phyloP scores from a whole-genome alignment of 805 yeast species.

The Yarrowia hollandica region DNA sequence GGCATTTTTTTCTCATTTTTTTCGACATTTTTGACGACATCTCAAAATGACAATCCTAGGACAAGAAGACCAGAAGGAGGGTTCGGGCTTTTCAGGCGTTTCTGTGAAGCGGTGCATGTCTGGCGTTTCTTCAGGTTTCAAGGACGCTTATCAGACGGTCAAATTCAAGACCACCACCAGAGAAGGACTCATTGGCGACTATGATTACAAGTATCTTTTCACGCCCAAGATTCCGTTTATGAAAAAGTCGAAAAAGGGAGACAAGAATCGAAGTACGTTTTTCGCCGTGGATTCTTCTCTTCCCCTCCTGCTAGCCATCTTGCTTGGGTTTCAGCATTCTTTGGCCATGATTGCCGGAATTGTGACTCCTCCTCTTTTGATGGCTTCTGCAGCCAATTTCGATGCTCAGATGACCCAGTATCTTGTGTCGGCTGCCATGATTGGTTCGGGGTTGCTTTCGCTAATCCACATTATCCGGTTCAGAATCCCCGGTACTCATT shows the following conservation, averaged over 20 bases:
- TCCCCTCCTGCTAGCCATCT: conserved; percentile 74
- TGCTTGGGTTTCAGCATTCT: conserved; percentile 85
- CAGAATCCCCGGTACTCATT: conserved; percentile 69
- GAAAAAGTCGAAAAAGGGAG: conserved; percentile 45
- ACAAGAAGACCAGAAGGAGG: too few relatives aligned
- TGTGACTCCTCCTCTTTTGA: conserved; percentile 78
- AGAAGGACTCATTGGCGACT: conserved; percentile 82
- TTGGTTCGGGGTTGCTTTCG: conserved; percentile 70
- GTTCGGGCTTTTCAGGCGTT: too few relatives aligned
- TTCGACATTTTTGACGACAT: background rate
- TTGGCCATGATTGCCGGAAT: conserved; percentile 91
- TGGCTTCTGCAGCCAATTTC: conserved; percentile 63
- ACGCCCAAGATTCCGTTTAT: conserved; percentile 75
- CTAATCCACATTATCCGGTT: conserved; percentile 77
- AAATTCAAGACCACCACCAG: conserved; percentile 55
- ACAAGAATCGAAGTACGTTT: conserved; percentile 60
- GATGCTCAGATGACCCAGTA: conserved; percentile 53
- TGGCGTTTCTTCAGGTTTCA: background rate
- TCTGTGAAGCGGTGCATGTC: background rate
- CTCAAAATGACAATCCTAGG: background rate
- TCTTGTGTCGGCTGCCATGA: conserved; percentile 69
- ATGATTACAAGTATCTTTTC: conserved; percentile 76
- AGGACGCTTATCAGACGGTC: background rate
- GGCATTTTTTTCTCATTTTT: too few relatives aligned
- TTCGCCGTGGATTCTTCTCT: conserved; percentile 77